A percentile compares a stretch with the other conserved stretches of the same genome.
phyloP scores from a whole-genome alignment of 2,329 filamentous ascomycete genomes.

The Aspergillus proliferans region DNA sequence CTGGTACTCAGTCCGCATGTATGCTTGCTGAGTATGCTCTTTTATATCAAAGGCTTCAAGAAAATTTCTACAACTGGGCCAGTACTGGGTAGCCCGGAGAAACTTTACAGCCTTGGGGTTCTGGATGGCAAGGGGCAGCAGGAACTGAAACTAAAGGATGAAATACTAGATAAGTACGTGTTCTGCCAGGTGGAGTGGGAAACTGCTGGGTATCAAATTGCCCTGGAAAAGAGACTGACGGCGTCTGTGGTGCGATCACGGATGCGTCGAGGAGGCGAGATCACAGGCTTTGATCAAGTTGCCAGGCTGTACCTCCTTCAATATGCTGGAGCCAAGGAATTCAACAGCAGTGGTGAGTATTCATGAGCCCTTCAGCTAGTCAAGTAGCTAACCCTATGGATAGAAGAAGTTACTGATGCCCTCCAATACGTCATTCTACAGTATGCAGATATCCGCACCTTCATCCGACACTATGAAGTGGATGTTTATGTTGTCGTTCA shows the following conservation, averaged over 20 bases:
- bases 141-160: constrained; percentile 24
- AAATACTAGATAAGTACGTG: constrained; percentile 27
- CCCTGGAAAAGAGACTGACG: constrained; percentile 17
- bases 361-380: constrained; percentile 12
- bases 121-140: constrained; percentile 25
- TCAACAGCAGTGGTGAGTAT: constrained; percentile 35
- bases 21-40: constrained; percentile 22
- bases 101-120: constrained; percentile 31
- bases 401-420: constrained; percentile 16
- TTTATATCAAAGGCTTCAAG: neutral
- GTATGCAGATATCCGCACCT: constrained; percentile 9
- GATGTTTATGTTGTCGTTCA: constrained; percentile 11
- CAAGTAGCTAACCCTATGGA: constrained; percentile 6
- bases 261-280: constrained; percentile 23
- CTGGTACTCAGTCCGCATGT: constrained; percentile 32
- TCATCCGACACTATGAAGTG: constrained; percentile 10
- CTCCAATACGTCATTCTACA: constrained; percentile 20
- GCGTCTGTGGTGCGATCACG: constrained; percentile 16
- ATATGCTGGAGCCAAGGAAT: constrained; percentile 31
- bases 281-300: constrained; percentile 27
- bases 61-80: neutral
- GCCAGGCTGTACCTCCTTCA: constrained; percentile 28
- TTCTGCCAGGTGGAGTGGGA: constrained; percentile 23
- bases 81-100: constrained; percentile 23
- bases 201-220: constrained; percentile 19